Base-by-base conservation (phyloP, 1,284 basidiomycete genomes). In the Trametes sp. region DNA sequence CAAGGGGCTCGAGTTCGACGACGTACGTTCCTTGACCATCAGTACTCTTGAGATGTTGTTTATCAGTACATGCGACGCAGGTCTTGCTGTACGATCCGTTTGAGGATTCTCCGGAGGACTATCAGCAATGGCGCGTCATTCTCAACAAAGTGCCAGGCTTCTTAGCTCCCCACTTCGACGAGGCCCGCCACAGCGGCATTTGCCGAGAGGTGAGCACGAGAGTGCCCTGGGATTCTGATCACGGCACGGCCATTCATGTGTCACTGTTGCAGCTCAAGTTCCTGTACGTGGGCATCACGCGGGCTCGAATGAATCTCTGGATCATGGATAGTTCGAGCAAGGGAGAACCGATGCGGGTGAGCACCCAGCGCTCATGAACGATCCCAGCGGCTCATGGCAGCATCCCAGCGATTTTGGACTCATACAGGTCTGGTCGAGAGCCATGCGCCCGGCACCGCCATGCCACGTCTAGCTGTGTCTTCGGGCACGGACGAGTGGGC, bases 1-100 rank as follows among this genome's bases (percentile, higher is more conserved):
- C 78, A 92, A 92, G 72, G 90, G 90, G 1, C 76, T 91, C 0
- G 90, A 91, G 70, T 91, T 91, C 69, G 82, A 90, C 66, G 89
- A 91, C 60, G 88, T 41, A 41, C 38, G 38, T 41, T 41, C n/a
- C 88, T 63, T 57, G 80, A 69, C 41, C 2, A 33, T 24, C 28
- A 24, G n/a, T 13, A 42, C 31, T 7, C 1, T 54, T n/a, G 7
- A 21, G 13, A 49, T 35, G 46, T 38, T 41, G 6, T 23, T 53
- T 16, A 28, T 26, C 41, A 49, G 51, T n/a, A 35, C 42, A 21
- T 46, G 48, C 4, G 8, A 23, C 33, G 10, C 69, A 91, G 87
- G 89, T 92, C 4, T 76, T 92, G 2, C 70, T 92, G 1, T 91
- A 86, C 69, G 84, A 90, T 62, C 90, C 90, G 73, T 92, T 92